Conservation (phyloP, 169 alveolate genomes). For the Cryptosporidium tyzzeri region DNA sequence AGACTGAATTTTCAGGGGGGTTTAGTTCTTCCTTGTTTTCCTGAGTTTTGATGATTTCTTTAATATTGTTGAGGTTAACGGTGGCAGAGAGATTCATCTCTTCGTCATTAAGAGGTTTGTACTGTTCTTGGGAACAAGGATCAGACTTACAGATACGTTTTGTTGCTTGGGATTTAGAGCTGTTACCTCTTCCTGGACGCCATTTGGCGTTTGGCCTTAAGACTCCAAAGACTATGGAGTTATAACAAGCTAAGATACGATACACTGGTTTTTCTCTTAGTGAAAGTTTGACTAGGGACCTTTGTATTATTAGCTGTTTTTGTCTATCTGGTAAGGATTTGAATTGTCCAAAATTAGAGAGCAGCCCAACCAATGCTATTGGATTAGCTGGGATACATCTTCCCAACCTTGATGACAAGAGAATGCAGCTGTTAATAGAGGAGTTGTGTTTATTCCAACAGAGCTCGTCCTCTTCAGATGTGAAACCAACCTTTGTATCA, state of each 20-base stretch:
- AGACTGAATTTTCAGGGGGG: neutral
- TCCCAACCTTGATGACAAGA: slow-evolving; percentile 36
- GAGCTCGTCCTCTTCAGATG: slow-evolving; percentile 14
- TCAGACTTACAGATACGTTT: neutral
- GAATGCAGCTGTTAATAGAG: slow-evolving; percentile 32
- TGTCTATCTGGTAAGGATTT: slow-evolving; percentile 9
- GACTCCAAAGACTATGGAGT: slow-evolving; percentile 50
- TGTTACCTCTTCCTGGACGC: slow-evolving; percentile 12
- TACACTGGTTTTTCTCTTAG: slow-evolving; percentile 67
- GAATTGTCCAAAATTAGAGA: slow-evolving; percentile 30
- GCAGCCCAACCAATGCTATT: slow-evolving; percentile 52
- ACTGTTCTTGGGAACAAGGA: neutral
- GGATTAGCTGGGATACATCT: slow-evolving; percentile 74
- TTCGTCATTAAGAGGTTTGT: neutral
- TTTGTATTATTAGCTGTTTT: slow-evolving; percentile 34
- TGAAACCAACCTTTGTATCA: slow-evolving; percentile 55
- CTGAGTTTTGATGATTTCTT: neutral
- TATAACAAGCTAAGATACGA: slow-evolving; percentile 46
- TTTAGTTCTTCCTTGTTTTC: neutral
- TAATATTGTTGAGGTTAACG: neutral
- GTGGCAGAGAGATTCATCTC: slow-evolving; percentile 33
- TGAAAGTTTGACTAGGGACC: slow-evolving; percentile 54
- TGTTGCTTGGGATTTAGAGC: neutral
- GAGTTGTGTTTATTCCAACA: slow-evolving; percentile 23
- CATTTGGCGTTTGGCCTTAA: slow-evolving; percentile 63